Percentiles rank a stretch among this genome's conserved stretches.
phyloP scores from a whole-genome alignment of 2,329 filamentous ascomycete species.

The Alternaria sp. region DNA sequence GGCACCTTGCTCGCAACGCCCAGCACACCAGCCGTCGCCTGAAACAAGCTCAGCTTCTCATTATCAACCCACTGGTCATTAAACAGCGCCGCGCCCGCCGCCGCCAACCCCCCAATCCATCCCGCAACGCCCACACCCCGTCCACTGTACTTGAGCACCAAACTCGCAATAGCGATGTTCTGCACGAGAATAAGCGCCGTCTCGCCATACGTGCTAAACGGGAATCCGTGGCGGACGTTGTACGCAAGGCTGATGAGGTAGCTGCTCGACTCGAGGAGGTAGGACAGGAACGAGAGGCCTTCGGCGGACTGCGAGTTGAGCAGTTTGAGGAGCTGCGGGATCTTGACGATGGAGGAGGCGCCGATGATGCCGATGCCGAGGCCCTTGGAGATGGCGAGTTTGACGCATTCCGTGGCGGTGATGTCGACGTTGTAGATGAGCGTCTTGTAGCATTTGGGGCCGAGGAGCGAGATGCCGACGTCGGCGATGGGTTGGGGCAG shows the following conservation, averaged over 20 bases:
- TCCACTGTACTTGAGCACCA: slow-evolving; percentile 85
- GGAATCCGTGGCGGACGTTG: slow-evolving; percentile 88
- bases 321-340: slow-evolving; percentile 95
- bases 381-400: slow-evolving; percentile 88
- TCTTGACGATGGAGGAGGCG: slow-evolving; percentile 89
- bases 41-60: slow-evolving; percentile 73
- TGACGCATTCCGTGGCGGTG: slow-evolving; percentile 78
- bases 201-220: slow-evolving; percentile 97
- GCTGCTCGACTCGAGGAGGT: slow-evolving; percentile 86
- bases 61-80: slow-evolving; percentile 68
- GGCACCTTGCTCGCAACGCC: slow-evolving; percentile 91
- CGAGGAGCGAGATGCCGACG: slow-evolving; percentile 66
- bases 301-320: slow-evolving; percentile 78
- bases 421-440: slow-evolving; percentile 86
- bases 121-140: slow-evolving; percentile 71
- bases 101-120: slow-evolving; percentile 79
- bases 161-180: slow-evolving; percentile 85
- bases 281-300: slow-evolving; percentile 87
- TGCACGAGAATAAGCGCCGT: slow-evolving; percentile 89
- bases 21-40: slow-evolving; percentile 82
- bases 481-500: slow-evolving; percentile 49
- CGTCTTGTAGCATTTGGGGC: slow-evolving; percentile 81
- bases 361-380: slow-evolving; percentile 93
- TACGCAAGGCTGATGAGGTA: slow-evolving; percentile 92
- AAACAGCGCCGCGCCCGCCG: slow-evolving; percentile 73